phyloP scores from a whole-genome alignment of 208 protist species.

The Acanthamoeba lenticulata region DNA sequence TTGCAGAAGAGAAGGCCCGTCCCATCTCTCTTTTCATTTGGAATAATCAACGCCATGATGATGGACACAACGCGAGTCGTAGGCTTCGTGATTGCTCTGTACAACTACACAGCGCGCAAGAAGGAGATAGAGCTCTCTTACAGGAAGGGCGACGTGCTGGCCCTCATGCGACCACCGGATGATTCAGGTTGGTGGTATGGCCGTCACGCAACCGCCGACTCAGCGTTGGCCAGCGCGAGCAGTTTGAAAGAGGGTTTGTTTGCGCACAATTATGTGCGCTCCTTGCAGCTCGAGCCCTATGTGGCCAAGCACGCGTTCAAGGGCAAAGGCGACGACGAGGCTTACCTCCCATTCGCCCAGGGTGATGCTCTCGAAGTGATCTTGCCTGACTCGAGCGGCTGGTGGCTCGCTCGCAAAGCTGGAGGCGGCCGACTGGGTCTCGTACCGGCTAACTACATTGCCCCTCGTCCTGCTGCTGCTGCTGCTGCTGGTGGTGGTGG shows the following conservation, averaged over 20 bases:
- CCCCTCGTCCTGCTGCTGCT: not conserved
- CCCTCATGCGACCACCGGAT: not conserved
- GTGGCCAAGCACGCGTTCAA: not conserved
- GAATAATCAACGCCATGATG: not conserved
- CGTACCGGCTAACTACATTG: not conserved
- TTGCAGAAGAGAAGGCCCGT: not conserved
- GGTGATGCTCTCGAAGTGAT: not conserved
- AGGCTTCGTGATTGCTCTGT: not conserved
- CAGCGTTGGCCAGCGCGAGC: not conserved
- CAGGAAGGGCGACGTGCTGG: not conserved
- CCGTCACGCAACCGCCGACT: not conserved
- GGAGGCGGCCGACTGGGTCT: not conserved
- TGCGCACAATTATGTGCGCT: not conserved
- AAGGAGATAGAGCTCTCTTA: not conserved
- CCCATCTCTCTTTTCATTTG: too few relatives aligned
- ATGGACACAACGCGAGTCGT: not conserved
- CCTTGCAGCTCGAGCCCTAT: not conserved
- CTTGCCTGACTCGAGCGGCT: not conserved
- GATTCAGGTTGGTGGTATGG: not conserved
- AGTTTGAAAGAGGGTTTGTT: not conserved
- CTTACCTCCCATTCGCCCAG: not conserved
- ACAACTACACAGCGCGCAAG: not conserved
- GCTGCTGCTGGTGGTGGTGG: too few relatives aligned
- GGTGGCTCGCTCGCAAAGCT: not conserved
- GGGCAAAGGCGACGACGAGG: not conserved